Evolutionary conservation across 2,329 filamentous ascomycete species (phyloP), one percentile per base, ranked within the genome.

Genomic region (Rutstroemia sp.): DNA sequence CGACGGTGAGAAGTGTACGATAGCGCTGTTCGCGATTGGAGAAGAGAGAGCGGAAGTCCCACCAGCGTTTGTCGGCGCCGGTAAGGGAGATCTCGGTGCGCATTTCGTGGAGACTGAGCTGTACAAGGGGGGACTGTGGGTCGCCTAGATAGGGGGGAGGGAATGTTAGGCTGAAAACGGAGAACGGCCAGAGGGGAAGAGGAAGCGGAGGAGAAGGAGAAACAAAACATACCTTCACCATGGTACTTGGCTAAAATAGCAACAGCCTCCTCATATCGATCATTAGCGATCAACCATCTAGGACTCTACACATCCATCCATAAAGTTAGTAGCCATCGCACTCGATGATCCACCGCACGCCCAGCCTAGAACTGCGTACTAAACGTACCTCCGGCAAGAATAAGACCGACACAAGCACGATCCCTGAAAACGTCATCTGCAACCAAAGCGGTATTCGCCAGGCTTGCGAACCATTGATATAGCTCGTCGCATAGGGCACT

Each of bases 231-330:
- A 45, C 75, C 76, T 54, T 77, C 74, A 16, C 78, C 75, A 61
- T 84, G 84, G 61, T 81, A 83, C 57, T 77, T 78, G 5, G 78
- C 75, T 58, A 88, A 74, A 5, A 80, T 76, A 8, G 72, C 68
- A 21, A 77, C 69, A 0, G 80, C 81, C 58, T 83, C 75, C 12
- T 83, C 80, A 12, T 77, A 72, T 16, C 78, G 76, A 58, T 81
- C 78, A 51, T 81, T 75, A 44, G 76, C 75, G 58, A 80, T 78
- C 17, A 82, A 69, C 80, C 79, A 83, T 49, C 80, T 70, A 5
- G 81, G 81, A n/a, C 53, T 55, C 53, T 55, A 19, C 7, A 44
- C 25, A 6, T 6, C 1, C 14, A 12, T 55, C 17, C n/a, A 44
- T 4, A 44, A 44, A 44, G n/a, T 17, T n/a, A 19, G 16, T 21